These are phyloP conservation scores for Jacaranda copaia DNA, from an alignment of 257 asterid genomes.

Conservation along the genomic window DNA sequence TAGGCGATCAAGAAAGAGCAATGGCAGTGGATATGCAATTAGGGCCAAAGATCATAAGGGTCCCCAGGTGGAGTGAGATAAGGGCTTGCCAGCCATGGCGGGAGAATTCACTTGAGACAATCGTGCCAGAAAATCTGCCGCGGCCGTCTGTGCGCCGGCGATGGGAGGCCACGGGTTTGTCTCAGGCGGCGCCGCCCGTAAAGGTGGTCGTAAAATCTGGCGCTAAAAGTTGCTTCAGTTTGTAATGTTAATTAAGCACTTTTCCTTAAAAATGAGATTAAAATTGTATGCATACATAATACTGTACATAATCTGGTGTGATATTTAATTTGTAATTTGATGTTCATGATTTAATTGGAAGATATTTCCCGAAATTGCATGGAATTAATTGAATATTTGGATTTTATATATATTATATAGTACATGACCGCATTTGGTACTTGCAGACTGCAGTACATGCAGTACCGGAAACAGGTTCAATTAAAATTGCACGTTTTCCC, in stretches of 20 bases:
- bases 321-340: too few relatives aligned
- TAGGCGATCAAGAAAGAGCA: slow-evolving; percentile 40
- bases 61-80: slow-evolving; percentile 72
- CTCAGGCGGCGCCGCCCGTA: slow-evolving; percentile 49
- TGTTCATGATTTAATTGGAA: too few relatives aligned
- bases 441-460: neutral
- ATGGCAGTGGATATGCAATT: slow-evolving; percentile 45
- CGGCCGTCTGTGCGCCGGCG: slow-evolving; percentile 70
- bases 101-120: slow-evolving; percentile 72
- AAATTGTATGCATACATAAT: too few relatives aligned
- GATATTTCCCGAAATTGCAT: too few relatives aligned
- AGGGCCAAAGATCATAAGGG: slow-evolving; percentile 2
- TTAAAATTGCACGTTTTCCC: too few relatives aligned
- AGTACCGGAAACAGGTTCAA: too few relatives aligned
- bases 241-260: slow-evolving; percentile 23
- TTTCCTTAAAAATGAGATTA: too few relatives aligned
- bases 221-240: slow-evolving; percentile 46
- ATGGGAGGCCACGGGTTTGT: slow-evolving; percentile 61
- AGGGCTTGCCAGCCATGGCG: slow-evolving; percentile 82
- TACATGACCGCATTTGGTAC: neutral
- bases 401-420: neutral
- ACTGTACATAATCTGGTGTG: too few relatives aligned
- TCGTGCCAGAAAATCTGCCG: slow-evolving; percentile 86
- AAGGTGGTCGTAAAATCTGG: slow-evolving; percentile 28
- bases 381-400: neutral